These are phyloP conservation scores for Serendipita sp. DNA, from an alignment of 768 basidiomycete genomes.

Conservation along the genomic window DNA sequence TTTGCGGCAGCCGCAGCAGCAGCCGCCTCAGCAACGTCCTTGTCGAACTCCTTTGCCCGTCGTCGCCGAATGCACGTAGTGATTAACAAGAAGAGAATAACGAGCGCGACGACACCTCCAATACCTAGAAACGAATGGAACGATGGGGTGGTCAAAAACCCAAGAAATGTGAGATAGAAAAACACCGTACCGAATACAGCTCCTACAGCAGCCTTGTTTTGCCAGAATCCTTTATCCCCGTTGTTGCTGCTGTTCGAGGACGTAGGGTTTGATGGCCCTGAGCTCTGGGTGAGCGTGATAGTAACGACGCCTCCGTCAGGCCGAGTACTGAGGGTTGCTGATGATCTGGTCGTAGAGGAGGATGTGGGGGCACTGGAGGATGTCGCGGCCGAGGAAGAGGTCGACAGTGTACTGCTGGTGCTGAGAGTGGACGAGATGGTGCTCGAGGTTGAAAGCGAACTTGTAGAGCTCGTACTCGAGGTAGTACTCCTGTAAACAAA, in stretches of 20 bases:
- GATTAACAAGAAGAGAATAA: constrained; percentile 31
- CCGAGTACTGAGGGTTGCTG: neutral
- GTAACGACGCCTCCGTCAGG: neutral
- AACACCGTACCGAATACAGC: neutral
- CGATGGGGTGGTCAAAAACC: neutral
- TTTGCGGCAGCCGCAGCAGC: constrained; percentile 38
- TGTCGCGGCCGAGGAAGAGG: neutral
- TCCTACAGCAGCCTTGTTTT: neutral
- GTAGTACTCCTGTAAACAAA: neutral
- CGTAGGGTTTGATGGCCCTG: neutral
- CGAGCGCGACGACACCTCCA: constrained; percentile 45
- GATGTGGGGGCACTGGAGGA: neutral
- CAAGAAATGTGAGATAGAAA: neutral
- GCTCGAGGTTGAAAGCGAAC: neutral
- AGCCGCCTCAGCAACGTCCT: constrained; percentile 58
- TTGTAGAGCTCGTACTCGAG: neutral
- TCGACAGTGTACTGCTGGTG: neutral
- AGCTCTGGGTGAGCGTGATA: neutral
- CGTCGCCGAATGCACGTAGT: constrained; percentile 44
- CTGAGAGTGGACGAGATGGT: neutral
- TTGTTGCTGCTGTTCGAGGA: neutral
- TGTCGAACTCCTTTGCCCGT: constrained; percentile 46
- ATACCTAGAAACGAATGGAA: constrained; percentile 12
- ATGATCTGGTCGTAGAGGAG: neutral
- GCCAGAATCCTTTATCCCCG: neutral